Evolutionary conservation across 192 early-diverging fungal genomes (phyloP).

Genomic region (Thamnidium elegans): DNA sequence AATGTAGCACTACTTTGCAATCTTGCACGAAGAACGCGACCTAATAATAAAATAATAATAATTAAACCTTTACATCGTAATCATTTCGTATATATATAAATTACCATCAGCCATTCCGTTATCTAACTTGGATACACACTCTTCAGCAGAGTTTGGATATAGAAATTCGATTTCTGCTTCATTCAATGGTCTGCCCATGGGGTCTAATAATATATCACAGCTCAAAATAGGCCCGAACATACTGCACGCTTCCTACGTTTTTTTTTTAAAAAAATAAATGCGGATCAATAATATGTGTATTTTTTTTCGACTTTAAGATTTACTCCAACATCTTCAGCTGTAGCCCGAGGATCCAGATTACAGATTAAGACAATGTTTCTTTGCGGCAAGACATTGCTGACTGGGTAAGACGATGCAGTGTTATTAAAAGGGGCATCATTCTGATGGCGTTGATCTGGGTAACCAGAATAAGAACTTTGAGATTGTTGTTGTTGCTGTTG

Average conservation of each 20-base stretch:
- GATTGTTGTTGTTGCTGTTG: neutral
- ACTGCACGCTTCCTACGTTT: conserved; percentile 30
- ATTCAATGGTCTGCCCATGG: conserved; percentile 33
- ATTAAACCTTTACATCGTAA: neutral
- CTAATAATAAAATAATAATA: neutral
- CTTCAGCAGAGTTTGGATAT: conserved; percentile 33
- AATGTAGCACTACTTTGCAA: conserved; percentile 1
- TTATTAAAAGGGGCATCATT: neutral
- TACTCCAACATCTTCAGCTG: conserved; percentile 48
- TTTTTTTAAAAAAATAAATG: neutral
- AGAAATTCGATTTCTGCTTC: conserved; percentile 45
- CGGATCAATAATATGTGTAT: neutral
- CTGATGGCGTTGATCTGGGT: neutral
- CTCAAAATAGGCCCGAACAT: conserved; percentile 35
- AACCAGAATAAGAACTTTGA: neutral
- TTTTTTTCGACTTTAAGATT: neutral
- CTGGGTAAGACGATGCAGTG: neutral
- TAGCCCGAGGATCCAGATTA: conserved; percentile 48
- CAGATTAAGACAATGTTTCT: conserved; percentile 38
- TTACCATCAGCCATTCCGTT: conserved; percentile 46
- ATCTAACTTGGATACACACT: conserved; percentile 38
- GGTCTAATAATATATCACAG: conserved; percentile 37
- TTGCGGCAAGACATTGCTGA: neutral
- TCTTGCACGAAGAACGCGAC: conserved; percentile 6
- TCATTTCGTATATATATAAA: neutral